Evolutionary conservation across 1,284 basidiomycete species (phyloP).

Genomic region (Hymenochaete sp.): DNA sequence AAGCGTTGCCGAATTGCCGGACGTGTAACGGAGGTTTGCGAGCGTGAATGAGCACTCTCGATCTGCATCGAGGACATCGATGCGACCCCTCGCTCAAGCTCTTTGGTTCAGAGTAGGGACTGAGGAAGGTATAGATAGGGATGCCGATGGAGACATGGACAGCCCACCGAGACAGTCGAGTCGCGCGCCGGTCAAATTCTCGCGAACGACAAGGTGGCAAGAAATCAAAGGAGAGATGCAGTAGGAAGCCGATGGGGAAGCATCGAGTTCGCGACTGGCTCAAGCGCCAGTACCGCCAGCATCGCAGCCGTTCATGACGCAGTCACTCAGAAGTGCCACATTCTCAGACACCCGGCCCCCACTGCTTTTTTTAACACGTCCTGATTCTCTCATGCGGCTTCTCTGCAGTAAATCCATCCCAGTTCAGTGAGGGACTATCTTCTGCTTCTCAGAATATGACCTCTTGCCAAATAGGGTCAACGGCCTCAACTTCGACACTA

Average conservation of each 20-base stretch:
- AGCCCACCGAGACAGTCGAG: slow-evolving; percentile 1
- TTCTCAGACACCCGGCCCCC: background rate
- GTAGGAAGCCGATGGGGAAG: slow-evolving; percentile 28
- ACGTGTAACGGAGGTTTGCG: slow-evolving; percentile 40
- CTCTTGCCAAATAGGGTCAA: too few species aligned
- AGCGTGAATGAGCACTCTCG: slow-evolving; percentile 49
- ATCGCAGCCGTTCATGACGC: slow-evolving; percentile 27
- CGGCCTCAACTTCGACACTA: too few species aligned
- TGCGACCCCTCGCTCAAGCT: slow-evolving; percentile 38
- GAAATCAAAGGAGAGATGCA: slow-evolving; percentile 52
- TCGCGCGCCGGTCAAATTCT: slow-evolving; percentile 10
- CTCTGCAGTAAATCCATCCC: slow-evolving; percentile 20
- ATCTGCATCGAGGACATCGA: slow-evolving; percentile 29
- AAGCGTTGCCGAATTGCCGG: slow-evolving; percentile 23
- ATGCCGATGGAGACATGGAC: slow-evolving; percentile 13
- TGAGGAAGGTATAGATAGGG: slow-evolving; percentile 21
- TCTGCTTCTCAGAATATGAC: too few species aligned
- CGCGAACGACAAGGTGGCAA: slow-evolving; percentile 28
- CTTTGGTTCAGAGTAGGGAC: slow-evolving; percentile 30
- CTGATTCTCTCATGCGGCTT: slow-evolving; percentile 5
- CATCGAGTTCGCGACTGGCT: too few species aligned
- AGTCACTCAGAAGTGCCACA: slow-evolving; percentile 21
- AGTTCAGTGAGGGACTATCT: slow-evolving; percentile 18
- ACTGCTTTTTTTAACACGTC: slow-evolving; percentile 12
- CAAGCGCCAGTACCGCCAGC: slow-evolving; percentile 31